Evolutionary conservation across 1,284 basidiomycete genomes (phyloP), one percentile per base, ranked within the genome.

Genomic region (Malassezia sympodialis): DNA sequence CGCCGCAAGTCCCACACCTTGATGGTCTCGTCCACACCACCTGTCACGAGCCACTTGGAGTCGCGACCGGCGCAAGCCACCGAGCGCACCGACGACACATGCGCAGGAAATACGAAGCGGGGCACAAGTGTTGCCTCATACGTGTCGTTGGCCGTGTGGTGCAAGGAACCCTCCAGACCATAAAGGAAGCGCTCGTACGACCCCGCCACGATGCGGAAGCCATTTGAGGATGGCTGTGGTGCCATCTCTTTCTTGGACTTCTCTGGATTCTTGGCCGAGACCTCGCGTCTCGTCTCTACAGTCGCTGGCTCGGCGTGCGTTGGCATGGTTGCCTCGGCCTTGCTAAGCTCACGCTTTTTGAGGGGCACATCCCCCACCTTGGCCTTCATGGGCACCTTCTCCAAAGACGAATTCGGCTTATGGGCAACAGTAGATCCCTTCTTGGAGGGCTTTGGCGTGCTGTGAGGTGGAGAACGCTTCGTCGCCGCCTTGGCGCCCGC

Each of bases 1-100:
- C 89, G 80, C 51, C 85, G 80, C 60, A 96, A 75, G 78, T 96
- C 90, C 93, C 93, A 96, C n/a, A 96, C 85, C 75, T 96, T 96
- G 70, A 96, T 79, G 52, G 90, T 87, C 77, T 96, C 93, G 74
- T 98, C 93, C 28, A 87, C 83, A 60, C 88, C 90, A 0, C 90
- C 93, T 0, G 88, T 91, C 4, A 90, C 91, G 14, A 96, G 80
- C 88, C 90, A 96, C 77, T 94, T 96, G 1, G 66, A 64, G 41
- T 64, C 60, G 0, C 86, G 85, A 1, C 88, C 87, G 10, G 68
- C 69, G 14, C 67, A 67, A 1, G 72, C 69, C 4, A 93, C 85
- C 8, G 87, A 83, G 68, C 90, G 90, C 58, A 96, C 86, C 65
- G 84, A 90, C 1, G 88, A 90, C 31, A 93, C 83, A 76, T 96